A percentile compares a stretch with the other conserved stretches of the same genome.
phyloP scores from a whole-genome alignment of 139 green algal genomes.

The Haematococcus sp. region DNA sequence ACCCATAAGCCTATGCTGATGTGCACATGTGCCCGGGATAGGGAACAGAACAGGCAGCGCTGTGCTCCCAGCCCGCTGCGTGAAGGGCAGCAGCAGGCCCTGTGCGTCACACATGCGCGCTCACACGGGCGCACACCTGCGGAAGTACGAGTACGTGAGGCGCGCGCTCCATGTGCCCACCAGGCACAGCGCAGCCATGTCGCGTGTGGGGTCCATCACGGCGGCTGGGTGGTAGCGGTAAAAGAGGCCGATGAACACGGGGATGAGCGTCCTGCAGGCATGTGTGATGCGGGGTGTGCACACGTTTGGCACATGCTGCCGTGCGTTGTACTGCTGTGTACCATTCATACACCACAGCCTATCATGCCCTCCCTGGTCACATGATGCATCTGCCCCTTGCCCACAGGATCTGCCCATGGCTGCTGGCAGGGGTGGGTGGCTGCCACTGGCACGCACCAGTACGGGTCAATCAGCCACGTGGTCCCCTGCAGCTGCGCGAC shows the following conservation, averaged over 20 bases:
- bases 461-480: conserved; percentile 49
- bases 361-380: no score
- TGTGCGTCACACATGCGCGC: background rate
- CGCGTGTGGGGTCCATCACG: no score
- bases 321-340: no score
- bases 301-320: no score
- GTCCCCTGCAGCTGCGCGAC: conserved; percentile 44
- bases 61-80: no score
- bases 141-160: conserved; percentile 69
- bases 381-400: no score
- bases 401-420: no score
- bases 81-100: no score
- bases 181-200: conserved; percentile 15
- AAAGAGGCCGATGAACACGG: conserved; percentile 5
- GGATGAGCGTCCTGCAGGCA: conserved; percentile 41
- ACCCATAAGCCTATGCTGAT: background rate
- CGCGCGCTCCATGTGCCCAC: conserved; percentile 51
- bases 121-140: conserved; percentile 26
- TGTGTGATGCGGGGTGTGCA: no score
- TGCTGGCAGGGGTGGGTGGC: no score
- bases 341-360: no score
- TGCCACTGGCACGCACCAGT: conserved; percentile 41
- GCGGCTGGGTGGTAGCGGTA: conserved; percentile 12
- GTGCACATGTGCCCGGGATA: background rate
- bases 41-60: no score